Base-by-base conservation (phyloP, 768 basidiomycete genomes). In the Lepiota brunneoincarnata region DNA sequence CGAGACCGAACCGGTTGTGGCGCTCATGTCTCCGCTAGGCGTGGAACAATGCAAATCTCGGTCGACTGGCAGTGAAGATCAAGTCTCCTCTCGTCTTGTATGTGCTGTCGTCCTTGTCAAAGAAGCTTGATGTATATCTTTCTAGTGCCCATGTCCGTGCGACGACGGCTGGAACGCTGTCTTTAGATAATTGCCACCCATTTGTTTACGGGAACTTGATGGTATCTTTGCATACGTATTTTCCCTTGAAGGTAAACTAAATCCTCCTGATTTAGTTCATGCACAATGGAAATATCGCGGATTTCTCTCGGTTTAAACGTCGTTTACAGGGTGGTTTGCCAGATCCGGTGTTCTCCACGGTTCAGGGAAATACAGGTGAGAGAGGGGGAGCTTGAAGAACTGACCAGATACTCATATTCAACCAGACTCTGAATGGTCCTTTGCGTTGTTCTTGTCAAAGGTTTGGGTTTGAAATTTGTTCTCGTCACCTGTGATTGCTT, bases 351-450 rank as follows among this genome's bases (percentile, higher is more conserved):
- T 99, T 93, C 72, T 77, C 91, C 49, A 79, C 83, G 61, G 93
- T 95, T 1, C 86, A 89, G 53, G 97, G 97, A 50, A 95, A 98
- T 64, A 98, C 97, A 23, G 92, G 91, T 89, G 55, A 49, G 75
- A 60, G 26, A n/a, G n/a, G 34, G 17, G 6, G 23, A 26, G 21
- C 28, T 26, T 34, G 49, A 44, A 20, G 11, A 10, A n/a, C n/a
- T n/a, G 45, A 23, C 1, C 2, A 12, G 23, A 34, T 43, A 54
- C 20, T 54, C 18, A 26, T 50, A 26, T 39, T 26, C 38, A 20
- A 28, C 9, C 59, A 89, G 96, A 99, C 70, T 95, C 93, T 3
- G 95, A 99, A 75, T 98, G 95, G 94, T 88, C 92, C 4, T 99
- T 98, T 66, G 94, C 91, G 6, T 72, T 96, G 47, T 90, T 95